Base-by-base conservation (phyloP, 768 basidiomycete genomes). In the Albatrellus ellisii region DNA sequence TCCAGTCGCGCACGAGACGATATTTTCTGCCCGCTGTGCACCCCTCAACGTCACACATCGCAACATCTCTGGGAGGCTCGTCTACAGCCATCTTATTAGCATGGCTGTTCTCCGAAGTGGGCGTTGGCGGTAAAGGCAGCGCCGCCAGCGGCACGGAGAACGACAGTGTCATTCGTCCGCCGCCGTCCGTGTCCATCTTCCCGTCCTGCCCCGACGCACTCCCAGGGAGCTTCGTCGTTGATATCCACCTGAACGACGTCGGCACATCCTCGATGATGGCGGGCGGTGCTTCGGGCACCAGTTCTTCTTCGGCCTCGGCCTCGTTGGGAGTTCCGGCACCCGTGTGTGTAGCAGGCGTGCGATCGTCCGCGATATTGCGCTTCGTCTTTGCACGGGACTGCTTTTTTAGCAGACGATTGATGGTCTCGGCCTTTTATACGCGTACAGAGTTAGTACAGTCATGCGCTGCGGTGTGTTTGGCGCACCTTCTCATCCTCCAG, bases 371-470 rank as follows among this genome's bases (percentile, higher is more conserved):
- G 0, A 59, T 66, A n/a, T 65, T 69, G 9, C 77, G 73, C 49
- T 73, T 79, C n/a, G 29, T 17, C 29, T 38, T 68, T 72, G 33
- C 73, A 70, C 2, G 80, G 68, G 8, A 77, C 54, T 86, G 85
- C 59, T 89, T 90, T 57, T 87, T 87, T 39, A 91, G 70, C 11
- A 91, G 68, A 21, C 88, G 79, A 52, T 89, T 89, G 57, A 91
- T 90, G 0, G 88, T 90, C 53, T 90, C 88, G 18, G 76, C 76
- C 83, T 88, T 51, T 15, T 10, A 17, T 4, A 2, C 3, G 11
- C 20, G 35, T 15, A 22, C 9, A 36, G 35, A 12, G 35, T 24
- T 21, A 4, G 35, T 15, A 14, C 9, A 22, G 15, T 6, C 20
- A 36, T 15, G n/a, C 18, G 5, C 17, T 11, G 18, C 4, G 34